A percentile compares a stretch with the other conserved stretches of the same genome.
Conservation (phyloP, 768 basidiomycete genomes). For the Scleroderma bovista region DNA sequence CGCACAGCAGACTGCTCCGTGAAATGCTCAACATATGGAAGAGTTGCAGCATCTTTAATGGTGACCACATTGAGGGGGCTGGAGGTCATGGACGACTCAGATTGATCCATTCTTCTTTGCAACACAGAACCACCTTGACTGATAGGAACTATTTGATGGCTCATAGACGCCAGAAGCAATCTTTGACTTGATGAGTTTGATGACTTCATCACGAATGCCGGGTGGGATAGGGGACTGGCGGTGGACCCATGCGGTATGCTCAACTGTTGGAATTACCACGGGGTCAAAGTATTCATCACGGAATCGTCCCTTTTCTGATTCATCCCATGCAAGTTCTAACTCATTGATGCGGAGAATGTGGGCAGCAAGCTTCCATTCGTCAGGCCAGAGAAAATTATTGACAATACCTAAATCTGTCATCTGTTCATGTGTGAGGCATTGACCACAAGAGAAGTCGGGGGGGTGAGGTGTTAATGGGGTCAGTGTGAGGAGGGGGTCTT, state of each 20-base stretch:
- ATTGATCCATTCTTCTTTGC: conserved; percentile 19
- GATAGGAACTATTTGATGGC: conserved; percentile 32
- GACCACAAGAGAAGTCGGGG: no score
- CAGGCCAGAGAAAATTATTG: no score
- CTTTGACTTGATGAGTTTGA: conserved; percentile 22
- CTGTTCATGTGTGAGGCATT: no score
- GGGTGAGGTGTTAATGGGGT: no score
- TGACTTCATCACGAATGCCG: conserved; percentile 19
- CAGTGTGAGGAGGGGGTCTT: no score
- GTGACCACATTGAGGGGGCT: conserved; percentile 13
- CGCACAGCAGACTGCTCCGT: conserved; percentile 9
- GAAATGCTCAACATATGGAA: conserved; percentile 9
- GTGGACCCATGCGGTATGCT: conserved; percentile 31
- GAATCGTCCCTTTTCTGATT: conserved; percentile 30
- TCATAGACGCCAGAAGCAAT: conserved; percentile 36
- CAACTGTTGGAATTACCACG: conserved; percentile 25
- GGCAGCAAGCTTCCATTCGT: not conserved
- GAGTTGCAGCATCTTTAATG: conserved; percentile 1
- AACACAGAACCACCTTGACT: conserved; percentile 35
- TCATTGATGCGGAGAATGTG: not conserved
- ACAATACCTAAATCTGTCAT: no score
- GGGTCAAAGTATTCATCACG: conserved; percentile 27
- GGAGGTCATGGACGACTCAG: conserved; percentile 14
- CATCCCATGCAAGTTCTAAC: conserved; percentile 6
- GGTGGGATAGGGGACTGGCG: conserved; percentile 25